Conservation (phyloP, 164 flowering plant species). For the Paratinospora sagittata region DNA sequence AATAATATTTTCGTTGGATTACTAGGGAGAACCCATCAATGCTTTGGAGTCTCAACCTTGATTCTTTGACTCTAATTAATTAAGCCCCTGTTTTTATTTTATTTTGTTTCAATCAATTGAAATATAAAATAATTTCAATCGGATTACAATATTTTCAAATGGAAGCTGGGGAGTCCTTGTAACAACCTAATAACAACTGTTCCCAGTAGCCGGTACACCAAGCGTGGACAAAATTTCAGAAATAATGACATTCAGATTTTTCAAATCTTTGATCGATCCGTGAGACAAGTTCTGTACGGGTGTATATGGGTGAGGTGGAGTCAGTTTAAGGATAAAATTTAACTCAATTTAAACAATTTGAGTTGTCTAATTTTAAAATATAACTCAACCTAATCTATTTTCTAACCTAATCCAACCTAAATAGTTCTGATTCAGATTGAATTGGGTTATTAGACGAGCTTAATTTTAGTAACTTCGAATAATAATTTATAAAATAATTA, state of each 20-base stretch:
- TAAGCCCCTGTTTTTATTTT: neutral
- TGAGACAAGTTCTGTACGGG: too few relatives aligned
- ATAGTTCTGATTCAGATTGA: too few relatives aligned
- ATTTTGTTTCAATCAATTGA: neutral
- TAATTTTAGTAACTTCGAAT: too few relatives aligned
- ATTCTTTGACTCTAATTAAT: neutral
- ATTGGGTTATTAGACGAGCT: too few relatives aligned
- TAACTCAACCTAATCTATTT: too few relatives aligned
- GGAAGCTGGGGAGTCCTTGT: neutral
- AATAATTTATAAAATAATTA: too few relatives aligned
- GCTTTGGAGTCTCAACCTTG: neutral
- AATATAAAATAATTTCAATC: neutral
- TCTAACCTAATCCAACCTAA: too few relatives aligned
- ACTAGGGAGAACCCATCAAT: neutral
- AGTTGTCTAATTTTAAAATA: too few relatives aligned
- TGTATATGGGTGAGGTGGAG: too few relatives aligned
- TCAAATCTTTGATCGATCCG: neutral
- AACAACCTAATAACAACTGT: neutral
- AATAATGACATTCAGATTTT: neutral
- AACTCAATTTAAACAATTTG: too few relatives aligned
- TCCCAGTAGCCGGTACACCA: slow-evolving; percentile 1
- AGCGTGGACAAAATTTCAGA: neutral
- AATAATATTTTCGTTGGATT: neutral
- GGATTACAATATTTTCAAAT: neutral
- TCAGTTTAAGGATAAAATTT: too few relatives aligned